Base-by-base conservation (phyloP, 163 green algal genomes). In the Picocystis sp. region DNA sequence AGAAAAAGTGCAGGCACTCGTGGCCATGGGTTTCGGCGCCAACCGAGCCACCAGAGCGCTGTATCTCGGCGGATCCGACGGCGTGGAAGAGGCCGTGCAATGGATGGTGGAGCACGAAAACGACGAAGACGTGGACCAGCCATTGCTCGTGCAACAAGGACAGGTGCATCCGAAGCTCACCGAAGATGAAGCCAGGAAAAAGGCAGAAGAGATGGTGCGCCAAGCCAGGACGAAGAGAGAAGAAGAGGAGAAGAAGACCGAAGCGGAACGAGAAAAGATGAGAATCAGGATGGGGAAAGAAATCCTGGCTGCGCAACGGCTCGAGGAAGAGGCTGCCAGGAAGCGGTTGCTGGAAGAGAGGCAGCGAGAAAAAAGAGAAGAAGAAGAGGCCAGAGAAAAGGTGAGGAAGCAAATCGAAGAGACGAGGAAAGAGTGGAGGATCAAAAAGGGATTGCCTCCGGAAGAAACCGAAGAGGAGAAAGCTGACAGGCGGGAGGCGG, bases 281-380 rank as follows among this genome's bases (percentile, higher is more conserved):
- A 50, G 65, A 29, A 75, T 83, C 46, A 42, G 59, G 3, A 48
- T 63, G 14, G 87, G 87, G 50, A 95, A 93, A 69, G 89, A 97
- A 74, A 58, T 98, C 57, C 61, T 74, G 41, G 64, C 67, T 44
- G 79, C 78, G 3, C 52, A 66, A 55, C 25, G 63, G 19, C 64
- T 64, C 23, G 63, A 80, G 55, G 69, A 94, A 58, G 66, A 58
- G 21, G n/a, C 58, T n/a, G 58, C 56, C 42, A 50, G 55, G 21
- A 74, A 74, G 47, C 59, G 65, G 49, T 70, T 45, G 23, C 54
- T 71, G 50, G 65, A 62, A 51, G 12, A 72, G 60, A 67, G 85
- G 29, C 58, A 66, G 55, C 55, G 62, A 8, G 89, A 97, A 56
- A 95, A 94, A 70, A 71, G 81, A 47, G 84, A 95, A 67, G 83